phyloP scores from a whole-genome alignment of 1,139 yeast genomes.

The Blastobotrys malaysiensis region DNA sequence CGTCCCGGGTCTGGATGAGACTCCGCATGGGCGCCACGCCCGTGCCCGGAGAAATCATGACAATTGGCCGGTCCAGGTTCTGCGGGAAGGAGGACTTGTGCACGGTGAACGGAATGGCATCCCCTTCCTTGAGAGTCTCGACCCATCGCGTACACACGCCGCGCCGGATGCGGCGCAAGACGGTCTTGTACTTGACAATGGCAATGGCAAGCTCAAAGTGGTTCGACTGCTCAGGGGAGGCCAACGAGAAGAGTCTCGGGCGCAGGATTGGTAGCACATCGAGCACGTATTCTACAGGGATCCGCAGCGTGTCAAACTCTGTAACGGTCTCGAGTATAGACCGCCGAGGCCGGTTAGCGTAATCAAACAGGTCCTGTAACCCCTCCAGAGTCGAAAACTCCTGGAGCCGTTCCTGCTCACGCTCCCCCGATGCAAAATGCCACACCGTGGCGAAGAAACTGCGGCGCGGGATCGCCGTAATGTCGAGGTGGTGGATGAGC shows the following conservation, averaged over 20 bases:
- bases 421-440: constrained; percentile 61
- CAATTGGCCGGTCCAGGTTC: constrained; percentile 44
- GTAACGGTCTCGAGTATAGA: constrained; percentile 76
- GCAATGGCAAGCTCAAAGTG: constrained; percentile 67
- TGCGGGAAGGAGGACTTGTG: constrained; percentile 37
- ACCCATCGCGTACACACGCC: constrained; percentile 87
- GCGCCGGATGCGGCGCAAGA: constrained; percentile 63
- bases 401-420: constrained; percentile 67
- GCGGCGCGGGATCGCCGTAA: constrained; percentile 76
- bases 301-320: constrained; percentile 68
- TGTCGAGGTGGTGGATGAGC: constrained; percentile 75
- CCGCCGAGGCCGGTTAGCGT: constrained; percentile 86
- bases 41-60: constrained; percentile 84
- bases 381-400: constrained; percentile 67
- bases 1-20: constrained; percentile 38
- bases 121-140: constrained; percentile 44
- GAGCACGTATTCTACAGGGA: constrained; percentile 68
- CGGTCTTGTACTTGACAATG: constrained; percentile 80
- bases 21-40: constrained; percentile 89
- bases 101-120: constrained; percentile 50
- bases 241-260: constrained; percentile 80
- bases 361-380: constrained; percentile 74
- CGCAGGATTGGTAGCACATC: constrained; percentile 74
- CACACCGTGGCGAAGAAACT: constrained; percentile 61
- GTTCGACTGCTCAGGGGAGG: constrained; percentile 40